Conservation (phyloP, 2,329 filamentous ascomycete species). For the Penicillium sp. region DNA sequence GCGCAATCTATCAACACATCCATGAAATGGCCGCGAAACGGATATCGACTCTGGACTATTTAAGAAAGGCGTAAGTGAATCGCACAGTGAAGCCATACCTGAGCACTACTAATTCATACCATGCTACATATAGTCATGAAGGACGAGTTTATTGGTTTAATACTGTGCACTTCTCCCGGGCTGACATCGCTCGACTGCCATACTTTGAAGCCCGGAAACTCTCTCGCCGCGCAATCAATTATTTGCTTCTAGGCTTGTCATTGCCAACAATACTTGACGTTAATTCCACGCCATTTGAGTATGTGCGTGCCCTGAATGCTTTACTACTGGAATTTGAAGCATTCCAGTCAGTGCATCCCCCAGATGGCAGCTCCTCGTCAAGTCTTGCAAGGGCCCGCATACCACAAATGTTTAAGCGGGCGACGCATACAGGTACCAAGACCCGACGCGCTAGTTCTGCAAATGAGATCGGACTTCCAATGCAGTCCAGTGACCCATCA, state of each 20-base stretch:
- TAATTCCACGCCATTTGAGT: constrained; percentile 74
- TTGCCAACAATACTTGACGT: constrained; percentile 87
- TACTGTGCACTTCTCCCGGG: constrained; percentile 84
- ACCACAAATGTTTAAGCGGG: constrained; percentile 76
- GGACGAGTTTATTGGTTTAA: constrained; percentile 98
- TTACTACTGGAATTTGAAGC: constrained; percentile 89
- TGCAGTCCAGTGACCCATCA: constrained; percentile 48
- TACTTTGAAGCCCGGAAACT: constrained; percentile 83
- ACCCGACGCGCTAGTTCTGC: constrained; percentile 58
- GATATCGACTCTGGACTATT: constrained; percentile 89
- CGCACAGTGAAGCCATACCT: not conserved
- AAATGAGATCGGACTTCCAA: constrained; percentile 57
- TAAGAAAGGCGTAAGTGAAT: constrained; percentile 77
- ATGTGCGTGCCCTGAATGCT: constrained; percentile 79
- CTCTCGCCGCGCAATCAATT: constrained; percentile 86
- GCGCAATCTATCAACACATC: constrained; percentile 63
- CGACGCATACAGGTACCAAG: constrained; percentile 57
- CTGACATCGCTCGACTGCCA: constrained; percentile 75
- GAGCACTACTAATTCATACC: constrained; percentile 13
- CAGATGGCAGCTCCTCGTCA: constrained; percentile 66
- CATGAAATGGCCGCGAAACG: constrained; percentile 86
- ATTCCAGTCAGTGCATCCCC: constrained; percentile 82
- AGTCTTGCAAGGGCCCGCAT: constrained; percentile 75
- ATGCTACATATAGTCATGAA: constrained; percentile 65
- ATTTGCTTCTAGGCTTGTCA: constrained; percentile 86